Base-by-base conservation (phyloP, 345 rosid genomes). In the Dimocarpus longan region DNA sequence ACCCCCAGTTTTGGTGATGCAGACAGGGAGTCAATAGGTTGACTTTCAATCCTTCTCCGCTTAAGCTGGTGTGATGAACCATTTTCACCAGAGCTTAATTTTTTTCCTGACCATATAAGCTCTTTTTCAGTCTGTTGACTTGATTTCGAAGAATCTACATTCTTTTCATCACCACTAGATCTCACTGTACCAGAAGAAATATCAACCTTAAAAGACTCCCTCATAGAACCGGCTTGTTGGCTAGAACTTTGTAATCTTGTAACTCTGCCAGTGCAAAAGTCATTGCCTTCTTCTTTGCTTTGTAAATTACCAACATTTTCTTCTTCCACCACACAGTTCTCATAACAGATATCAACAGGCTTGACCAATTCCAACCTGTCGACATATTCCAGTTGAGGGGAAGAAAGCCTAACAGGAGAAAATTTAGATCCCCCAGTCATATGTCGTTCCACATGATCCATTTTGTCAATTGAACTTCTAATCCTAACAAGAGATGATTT, bases 41-140 rank as follows among this genome's bases (percentile, higher is more conserved):
- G 83, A 68, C 63, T 73, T 64, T 75, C 85, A 71, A 73, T 80
- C 73, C 82, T 92, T 82, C 88, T 86, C 75, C 88, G 88, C 83
- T 89, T 91, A 83, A 75, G 69, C 79, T 80, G 92, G 80, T 81
- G 82, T 73, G 81, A 80, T 50, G 89, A 87, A 68, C 80, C 78
- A 24, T 73, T 85, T 63, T 65, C 63, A 64, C 75, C 67, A 62
- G 77, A 76, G 75, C 82, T 76, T 37, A 80, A 84, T 76, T 73
- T 74, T 70, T 68, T 64, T 63, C 67, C 54, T 52, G 83, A 42
- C 77, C 54, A 84, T 9, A 80, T 21, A 71, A 78, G 74, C 68
- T 77, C 84, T 72, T 80, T 76, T 54, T 71, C 64, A 78, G 54
- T 76, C 43, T 84, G 82, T 40, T 28, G 75, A 46, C 76, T 69